Base-by-base conservation (phyloP, 202 grass and related monocot species). In the Dendrocalamus latiflorus region DNA sequence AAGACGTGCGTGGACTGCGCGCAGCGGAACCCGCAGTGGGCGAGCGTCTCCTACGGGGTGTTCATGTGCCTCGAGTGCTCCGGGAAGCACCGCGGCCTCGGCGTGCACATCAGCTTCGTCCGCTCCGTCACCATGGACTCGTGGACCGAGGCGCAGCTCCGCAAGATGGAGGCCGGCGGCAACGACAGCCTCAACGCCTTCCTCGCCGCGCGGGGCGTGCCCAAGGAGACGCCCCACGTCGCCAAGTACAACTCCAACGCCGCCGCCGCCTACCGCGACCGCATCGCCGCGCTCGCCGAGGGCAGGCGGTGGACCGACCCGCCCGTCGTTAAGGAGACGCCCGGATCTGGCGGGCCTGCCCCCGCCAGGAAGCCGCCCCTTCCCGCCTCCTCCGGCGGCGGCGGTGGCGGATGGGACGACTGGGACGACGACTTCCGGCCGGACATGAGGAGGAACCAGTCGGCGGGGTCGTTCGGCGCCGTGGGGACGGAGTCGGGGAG, bases 41-140 rank as follows among this genome's bases (percentile, higher is more conserved):
- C 96, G 6, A 90, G 87, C 51, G 91, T 98, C 56, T 95, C 96
- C n/a, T 96, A 99, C 75, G 93, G 96, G 60, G 86, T 99, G 47
- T 99, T 99, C 89, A 99, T 99, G 96, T 99, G 96, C 81, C 89
- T 96, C 55, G 96, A 99, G 80, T 99, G 96, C 93, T 99, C 93
- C 7, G 93, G 96, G 9, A 99, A 99, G 87, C 96, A 99, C 91
- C 91, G 96, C 2, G 93, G 96, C 74, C 96, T 99, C 75, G 96
- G 93, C 49, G 96, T 99, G 25, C 96, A 99, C 83, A 99, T 99
- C 89, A 96, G 93, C 85, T 99, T 96, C 83, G 96, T 99, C 74
- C 93, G 93, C 75, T 99, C 93, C 18, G 96, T 99, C 77, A 99
- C 93, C 83, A 99, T 99, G 96, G 96, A 99, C 60, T 99, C 96